phyloP scores from a whole-genome alignment of 1,284 basidiomycete genomes.

The Rhodotorula sp. region DNA sequence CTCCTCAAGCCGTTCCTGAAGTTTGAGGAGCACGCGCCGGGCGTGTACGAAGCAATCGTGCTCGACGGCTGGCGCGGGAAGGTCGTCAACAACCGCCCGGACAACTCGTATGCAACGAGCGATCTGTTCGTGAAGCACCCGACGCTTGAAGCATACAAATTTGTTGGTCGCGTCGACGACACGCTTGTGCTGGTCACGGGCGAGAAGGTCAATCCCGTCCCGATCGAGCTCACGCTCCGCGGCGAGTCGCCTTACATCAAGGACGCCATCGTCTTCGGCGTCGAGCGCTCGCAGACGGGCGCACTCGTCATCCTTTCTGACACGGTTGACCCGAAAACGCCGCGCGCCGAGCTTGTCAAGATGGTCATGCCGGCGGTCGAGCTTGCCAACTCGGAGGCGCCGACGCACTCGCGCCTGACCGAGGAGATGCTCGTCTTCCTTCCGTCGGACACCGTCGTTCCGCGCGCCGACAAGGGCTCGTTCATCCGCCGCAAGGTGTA shows the following conservation, averaged over 20 bases:
- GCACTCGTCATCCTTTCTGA: conserved; percentile 62
- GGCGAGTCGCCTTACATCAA: conserved; percentile 55
- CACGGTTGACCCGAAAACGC: conserved; percentile 49
- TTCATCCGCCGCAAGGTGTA: conserved; percentile 57
- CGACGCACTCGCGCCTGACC: conserved; percentile 59
- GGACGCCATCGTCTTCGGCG: conserved; percentile 64
- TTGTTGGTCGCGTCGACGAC: conserved; percentile 64
- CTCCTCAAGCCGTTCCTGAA: conserved; percentile 54
- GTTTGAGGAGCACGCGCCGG: conserved; percentile 54
- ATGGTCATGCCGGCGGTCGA: conserved; percentile 58
- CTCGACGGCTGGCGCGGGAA: conserved; percentile 58
- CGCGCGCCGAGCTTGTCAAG: conserved; percentile 52
- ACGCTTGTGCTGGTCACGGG: conserved; percentile 58
- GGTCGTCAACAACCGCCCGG: conserved; percentile 57
- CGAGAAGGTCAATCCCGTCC: conserved; percentile 62
- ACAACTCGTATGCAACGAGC: conserved; percentile 63
- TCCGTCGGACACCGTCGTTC: conserved; percentile 53
- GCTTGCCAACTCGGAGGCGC: conserved; percentile 59
- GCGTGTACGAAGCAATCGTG: conserved; percentile 60
- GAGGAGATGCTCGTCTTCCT: conserved; percentile 60
- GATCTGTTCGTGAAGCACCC: conserved; percentile 61
- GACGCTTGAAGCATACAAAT: conserved; percentile 57
- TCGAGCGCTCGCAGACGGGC: conserved; percentile 59
- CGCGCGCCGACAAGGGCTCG: conserved; percentile 57
- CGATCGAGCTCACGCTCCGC: conserved; percentile 55